phyloP scores from a whole-genome alignment of 306 rosid species.

The Quercus mongolica region DNA sequence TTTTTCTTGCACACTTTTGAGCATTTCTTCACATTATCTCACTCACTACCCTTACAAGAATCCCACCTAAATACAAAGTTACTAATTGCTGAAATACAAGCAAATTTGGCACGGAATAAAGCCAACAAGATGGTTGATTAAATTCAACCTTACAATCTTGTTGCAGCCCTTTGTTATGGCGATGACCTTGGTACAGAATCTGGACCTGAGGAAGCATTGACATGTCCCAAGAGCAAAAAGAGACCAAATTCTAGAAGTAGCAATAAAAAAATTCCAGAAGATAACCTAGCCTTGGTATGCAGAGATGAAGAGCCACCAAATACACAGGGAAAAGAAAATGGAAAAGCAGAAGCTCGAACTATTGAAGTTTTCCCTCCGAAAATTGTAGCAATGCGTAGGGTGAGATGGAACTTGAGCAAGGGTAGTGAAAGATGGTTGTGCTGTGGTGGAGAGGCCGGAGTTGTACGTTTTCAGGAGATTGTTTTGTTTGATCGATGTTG shows the following conservation, averaged over 20 bases:
- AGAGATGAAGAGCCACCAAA: constrained; percentile 29
- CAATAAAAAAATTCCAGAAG: constrained; percentile 32
- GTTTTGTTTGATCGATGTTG: constrained; percentile 31
- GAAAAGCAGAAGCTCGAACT: constrained; percentile 14
- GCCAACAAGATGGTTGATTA: too few relatives aligned
- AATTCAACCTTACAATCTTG: neutral
- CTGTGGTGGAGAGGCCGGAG: constrained; percentile 78
- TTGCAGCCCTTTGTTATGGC: constrained; percentile 42
- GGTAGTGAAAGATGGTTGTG: constrained; percentile 95
- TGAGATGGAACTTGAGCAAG: constrained; percentile 89
- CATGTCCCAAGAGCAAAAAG: constrained; percentile 24
- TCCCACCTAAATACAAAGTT: too few relatives aligned
- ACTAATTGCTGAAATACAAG: too few relatives aligned
- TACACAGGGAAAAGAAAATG: constrained; percentile 13
- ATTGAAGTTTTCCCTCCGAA: constrained; percentile 61
- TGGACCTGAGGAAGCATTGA: constrained; percentile 33
- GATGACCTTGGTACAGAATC: constrained; percentile 37
- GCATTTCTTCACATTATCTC: too few relatives aligned
- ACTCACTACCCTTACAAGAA: too few relatives aligned
- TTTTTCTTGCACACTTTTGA: too few relatives aligned
- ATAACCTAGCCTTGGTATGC: constrained; percentile 24
- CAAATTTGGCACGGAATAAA: too few relatives aligned
- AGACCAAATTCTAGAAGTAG: constrained; percentile 27
- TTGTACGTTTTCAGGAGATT: constrained; percentile 87
- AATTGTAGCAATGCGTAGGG: constrained; percentile 64